Evolutionary conservation across 2,329 filamentous ascomycete species (phyloP).

Genomic region (Ustulina deusta): DNA sequence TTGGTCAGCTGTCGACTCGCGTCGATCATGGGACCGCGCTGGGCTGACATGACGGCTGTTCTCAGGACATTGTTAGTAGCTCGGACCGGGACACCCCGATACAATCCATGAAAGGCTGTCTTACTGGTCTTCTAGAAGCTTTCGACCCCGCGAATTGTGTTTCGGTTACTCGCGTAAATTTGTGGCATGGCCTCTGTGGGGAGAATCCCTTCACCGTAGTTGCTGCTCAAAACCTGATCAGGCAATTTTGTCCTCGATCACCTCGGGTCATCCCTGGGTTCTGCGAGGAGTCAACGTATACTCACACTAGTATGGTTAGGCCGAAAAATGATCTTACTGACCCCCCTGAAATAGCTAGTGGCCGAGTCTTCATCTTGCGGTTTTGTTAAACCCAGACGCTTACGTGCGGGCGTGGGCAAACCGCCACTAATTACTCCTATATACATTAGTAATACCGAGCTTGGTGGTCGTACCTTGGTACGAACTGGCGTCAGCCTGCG

Average conservation of each 20-base stretch:
- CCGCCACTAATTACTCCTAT: conserved; percentile 15
- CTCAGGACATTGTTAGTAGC: background rate
- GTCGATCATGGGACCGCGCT: conserved; percentile 33
- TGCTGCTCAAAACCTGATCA: conserved; percentile 12
- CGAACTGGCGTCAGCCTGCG: conserved; percentile 26
- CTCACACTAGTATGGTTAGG: conserved; percentile 6
- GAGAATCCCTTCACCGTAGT: conserved; percentile 14
- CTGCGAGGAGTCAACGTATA: background rate
- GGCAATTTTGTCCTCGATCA: background rate
- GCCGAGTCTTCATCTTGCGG: conserved; percentile 14
- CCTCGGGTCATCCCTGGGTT: background rate
- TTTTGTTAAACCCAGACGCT: conserved; percentile 3
- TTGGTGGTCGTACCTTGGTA: background rate
- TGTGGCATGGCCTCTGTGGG: conserved; percentile 15
- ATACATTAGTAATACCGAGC: conserved; percentile 10
- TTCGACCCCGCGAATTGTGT: conserved; percentile 35
- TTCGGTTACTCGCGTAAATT: conserved; percentile 12
- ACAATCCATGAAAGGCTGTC: conserved; percentile 8
- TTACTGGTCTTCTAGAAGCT: conserved; percentile 39
- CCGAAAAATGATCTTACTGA: conserved; percentile 21
- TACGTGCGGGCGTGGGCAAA: conserved; percentile 18
- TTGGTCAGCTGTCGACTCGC: conserved; percentile 37
- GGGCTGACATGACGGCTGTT: conserved; percentile 29
- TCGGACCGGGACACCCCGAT: conserved; percentile 17
- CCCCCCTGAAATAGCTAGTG: conserved; percentile 14